Evolutionary conservation across 306 rosid species (phyloP), one percentile per base, ranked within the genome.

Genomic region (Styphnolobium japonicum): DNA sequence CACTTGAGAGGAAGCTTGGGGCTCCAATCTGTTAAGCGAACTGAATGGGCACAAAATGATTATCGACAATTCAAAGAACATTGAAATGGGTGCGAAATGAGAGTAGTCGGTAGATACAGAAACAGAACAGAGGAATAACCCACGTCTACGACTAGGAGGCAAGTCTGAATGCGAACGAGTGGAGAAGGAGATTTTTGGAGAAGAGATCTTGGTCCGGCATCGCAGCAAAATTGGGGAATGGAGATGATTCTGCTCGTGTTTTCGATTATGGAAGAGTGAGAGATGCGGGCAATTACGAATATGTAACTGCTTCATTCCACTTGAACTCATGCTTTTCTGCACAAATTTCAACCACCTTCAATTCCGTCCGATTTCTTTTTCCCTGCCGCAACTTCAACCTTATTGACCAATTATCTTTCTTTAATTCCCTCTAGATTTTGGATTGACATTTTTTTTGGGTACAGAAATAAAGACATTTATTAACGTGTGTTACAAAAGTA

Each of bases 1-100:
- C 90, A 85, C 77, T 71, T 85, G n/a, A 77, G 67, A 33, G 82
- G 61, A 71, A 78, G n/a, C 25, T 62, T 62, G 52, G 62, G 46
- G 16, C 40, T 74, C 79, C 83, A 37, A 61, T 70, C 83, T 58
- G 74, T 18, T 10, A 45, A 73, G 1, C 4, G 66, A 81, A 75
- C 18, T 16, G 49, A 64, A 11, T 19, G 64, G 21, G 36, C 64
- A 67, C 19, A 67, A 6, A 53, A 27, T 9, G 43, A 7, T n/a
- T 14, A 57, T 33, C 21, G 39, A 19, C 11, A n/a, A n/a, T n/a
- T n/a, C n/a, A 58, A 27, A 36, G 4, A 7, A 43, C 18, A 33
- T 6, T 53, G 21, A n/a, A 37, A 69, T 10, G 5, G 1, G 6
- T 23, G 25, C 16, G 22, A 22, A 43, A 58, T 3, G 33, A 49